Conservation (phyloP, 2,329 filamentous ascomycete genomes). For the Trichoderma cornu-damae region DNA sequence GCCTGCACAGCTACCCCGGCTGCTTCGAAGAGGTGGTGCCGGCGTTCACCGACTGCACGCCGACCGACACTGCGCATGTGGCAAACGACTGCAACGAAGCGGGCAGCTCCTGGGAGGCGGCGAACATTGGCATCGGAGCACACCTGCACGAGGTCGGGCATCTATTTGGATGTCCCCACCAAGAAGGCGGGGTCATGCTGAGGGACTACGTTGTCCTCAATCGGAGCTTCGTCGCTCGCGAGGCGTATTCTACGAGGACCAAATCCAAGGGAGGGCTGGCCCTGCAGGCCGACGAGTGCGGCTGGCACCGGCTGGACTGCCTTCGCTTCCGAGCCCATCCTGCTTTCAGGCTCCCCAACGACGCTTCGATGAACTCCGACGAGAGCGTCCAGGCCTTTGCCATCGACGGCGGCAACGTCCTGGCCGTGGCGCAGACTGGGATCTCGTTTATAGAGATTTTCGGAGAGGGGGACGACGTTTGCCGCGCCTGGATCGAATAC, state of each 20-base stretch:
- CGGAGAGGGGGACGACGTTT: conserved; percentile 72
- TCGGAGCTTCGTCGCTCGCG: conserved; percentile 72
- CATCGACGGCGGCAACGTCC: conserved; percentile 68
- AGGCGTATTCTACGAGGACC: conserved; percentile 82
- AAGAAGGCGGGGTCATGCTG: conserved; percentile 87
- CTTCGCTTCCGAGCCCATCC: conserved; percentile 87
- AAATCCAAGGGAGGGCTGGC: conserved; percentile 76
- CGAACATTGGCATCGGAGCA: conserved; percentile 87
- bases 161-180: conserved; percentile 82
- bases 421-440: conserved; percentile 74
- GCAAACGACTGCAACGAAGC: conserved; percentile 83
- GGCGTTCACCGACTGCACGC: conserved; percentile 84
- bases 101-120: conserved; percentile 92
- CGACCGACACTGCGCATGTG: conserved; percentile 73
- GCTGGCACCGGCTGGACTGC: conserved; percentile 84
- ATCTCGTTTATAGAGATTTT: conserved; percentile 83
- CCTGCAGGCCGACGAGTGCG: conserved; percentile 73
- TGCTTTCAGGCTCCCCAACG: conserved; percentile 78
- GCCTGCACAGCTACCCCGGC: conserved; percentile 83
- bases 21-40: conserved; percentile 85
- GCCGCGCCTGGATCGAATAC: conserved; percentile 78
- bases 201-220: conserved; percentile 82
- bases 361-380: conserved; percentile 59
- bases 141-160: conserved; percentile 90
- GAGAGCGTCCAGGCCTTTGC: conserved; percentile 81